Evolutionary conservation across 306 rosid genomes (phyloP).

Genomic region (Vigna unguiculata): DNA sequence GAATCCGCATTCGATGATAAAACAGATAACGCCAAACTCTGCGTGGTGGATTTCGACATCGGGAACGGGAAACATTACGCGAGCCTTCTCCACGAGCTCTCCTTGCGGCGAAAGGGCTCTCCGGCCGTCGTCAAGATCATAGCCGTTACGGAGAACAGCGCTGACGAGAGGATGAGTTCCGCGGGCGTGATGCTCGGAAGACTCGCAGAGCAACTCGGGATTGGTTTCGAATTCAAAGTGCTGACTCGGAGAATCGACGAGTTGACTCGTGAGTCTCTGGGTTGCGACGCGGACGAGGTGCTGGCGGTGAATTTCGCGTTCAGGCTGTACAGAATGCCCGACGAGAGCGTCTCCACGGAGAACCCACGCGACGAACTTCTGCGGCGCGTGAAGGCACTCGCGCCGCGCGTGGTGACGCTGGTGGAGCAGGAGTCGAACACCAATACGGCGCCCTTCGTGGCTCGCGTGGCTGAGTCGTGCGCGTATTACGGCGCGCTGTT

Average conservation of each 20-base stretch:
- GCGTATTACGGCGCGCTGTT: conserved; percentile 59
- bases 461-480: conserved; percentile 65
- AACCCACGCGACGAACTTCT: conserved; percentile 82
- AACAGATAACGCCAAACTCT: conserved; percentile 45
- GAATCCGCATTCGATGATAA: conserved; percentile 60
- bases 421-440: conserved; percentile 78
- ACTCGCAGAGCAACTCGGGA: conserved; percentile 44
- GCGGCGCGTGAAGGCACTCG: conserved; percentile 68
- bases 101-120: conserved; percentile 43
- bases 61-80: conserved; percentile 66
- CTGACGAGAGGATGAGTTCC: conserved; percentile 47
- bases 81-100: conserved; percentile 57
- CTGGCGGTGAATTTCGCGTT: conserved; percentile 79
- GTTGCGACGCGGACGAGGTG: conserved; percentile 60
- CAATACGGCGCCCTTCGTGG: conserved; percentile 70
- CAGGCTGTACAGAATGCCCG: conserved; percentile 66
- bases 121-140: conserved; percentile 52
- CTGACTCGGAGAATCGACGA: conserved; percentile 50
- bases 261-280: conserved; percentile 70
- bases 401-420: conserved; percentile 68
- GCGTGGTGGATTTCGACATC: conserved; percentile 73
- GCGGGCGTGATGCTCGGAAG: conserved; percentile 48
- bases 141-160: conserved; percentile 47
- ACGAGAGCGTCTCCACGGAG: conserved; percentile 83
- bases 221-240: conserved; percentile 49